Base-by-base conservation (phyloP, 2,329 filamentous ascomycete species). In the Alternaria arborescens region DNA sequence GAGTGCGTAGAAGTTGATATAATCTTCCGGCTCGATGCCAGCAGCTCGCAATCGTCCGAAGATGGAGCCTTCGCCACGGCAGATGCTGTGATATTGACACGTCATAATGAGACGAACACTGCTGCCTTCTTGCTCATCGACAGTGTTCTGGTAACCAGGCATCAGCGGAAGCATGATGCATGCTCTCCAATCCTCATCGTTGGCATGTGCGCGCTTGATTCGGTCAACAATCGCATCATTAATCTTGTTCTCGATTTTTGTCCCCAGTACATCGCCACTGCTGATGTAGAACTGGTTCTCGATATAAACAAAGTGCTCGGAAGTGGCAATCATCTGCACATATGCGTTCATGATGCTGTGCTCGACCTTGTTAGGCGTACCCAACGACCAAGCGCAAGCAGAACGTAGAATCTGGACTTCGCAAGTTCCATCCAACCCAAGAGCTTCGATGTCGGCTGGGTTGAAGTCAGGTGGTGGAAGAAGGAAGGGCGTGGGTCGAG, bases 271-370 rank as follows among this genome's bases (percentile, higher is more conserved):
- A 72, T 95, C 91, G 52, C 92, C 95, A 68, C 92, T 97, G 36
- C 92, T 96, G 77, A 99, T 91, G 82, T 97, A 99, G 80, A 98
- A 99, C 75, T 99, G 95, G 75, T 99, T 99, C 78, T 99, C 95
- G 67, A 98, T 97, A 79, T 99, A 98, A 52, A 98, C 92, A 72
- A 97, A 97, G 77, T 98, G 95, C 48, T 99, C 93, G 2, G 93
- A 97, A 66, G 94, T 91, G 67, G 95, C 90, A 69, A 99, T 99
- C 83, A 97, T 88, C 77, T 96, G 95, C 68, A 96, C 87, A 74
- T 98, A 98, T 4, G 95, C 94, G 65, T 91, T 95, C 85, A 97
- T 94, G 75, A 99, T 98, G 75, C 94, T 98, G 78, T 94, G 90
- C 77, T 99, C 95, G 0, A 90, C 91, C 60, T 93, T 87, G 57